Percentiles rank a stretch among this genome's conserved stretches.
These are phyloP conservation scores for Pythium dissimile DNA, from an alignment of 352 stramenopile species.

Conservation along the genomic window DNA sequence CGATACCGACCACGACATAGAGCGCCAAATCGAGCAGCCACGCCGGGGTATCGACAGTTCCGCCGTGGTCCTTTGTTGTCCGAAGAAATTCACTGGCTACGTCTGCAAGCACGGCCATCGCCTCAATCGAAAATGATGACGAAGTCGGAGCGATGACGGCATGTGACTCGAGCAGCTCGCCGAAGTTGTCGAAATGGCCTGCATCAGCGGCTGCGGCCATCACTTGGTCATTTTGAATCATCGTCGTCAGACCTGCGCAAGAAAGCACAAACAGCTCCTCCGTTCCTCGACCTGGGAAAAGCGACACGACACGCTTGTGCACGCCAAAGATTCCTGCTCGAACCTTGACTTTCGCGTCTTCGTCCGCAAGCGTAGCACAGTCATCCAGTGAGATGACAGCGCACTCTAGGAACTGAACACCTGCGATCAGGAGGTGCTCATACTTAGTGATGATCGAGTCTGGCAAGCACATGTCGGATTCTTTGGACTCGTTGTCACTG, in stretches of 20 bases:
- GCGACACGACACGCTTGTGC: constrained; percentile 2
- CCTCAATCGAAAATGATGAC: constrained; percentile 50
- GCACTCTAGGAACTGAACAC: constrained; percentile 52
- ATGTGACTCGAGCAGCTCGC: constrained; percentile 28
- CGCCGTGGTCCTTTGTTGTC: neutral
- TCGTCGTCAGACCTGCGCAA: constrained; percentile 14
- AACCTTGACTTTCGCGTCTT: neutral
- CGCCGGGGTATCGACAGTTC: neutral
- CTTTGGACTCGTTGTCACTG: neutral
- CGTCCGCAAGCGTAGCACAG: neutral
- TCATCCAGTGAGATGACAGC: constrained; percentile 13
- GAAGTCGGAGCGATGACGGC: constrained; percentile 35
- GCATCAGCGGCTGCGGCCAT: constrained; percentile 11
- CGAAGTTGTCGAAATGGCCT: constrained; percentile 17
- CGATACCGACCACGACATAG: constrained; percentile 36
- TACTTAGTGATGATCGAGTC: constrained; percentile 5
- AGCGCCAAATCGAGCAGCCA: constrained; percentile 53
- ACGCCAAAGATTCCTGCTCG: neutral
- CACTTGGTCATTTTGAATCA: constrained; percentile 31
- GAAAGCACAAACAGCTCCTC: constrained; percentile 11
- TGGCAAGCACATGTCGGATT: neutral
- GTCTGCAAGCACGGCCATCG: constrained; percentile 50
- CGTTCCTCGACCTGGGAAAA: neutral
- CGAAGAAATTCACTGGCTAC: constrained; percentile 14
- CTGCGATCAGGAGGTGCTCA: constrained; percentile 27